These are phyloP conservation scores for Microstroma glucosiphilum DNA, from an alignment of 1,284 basidiomycete species.

Conservation along the genomic window DNA sequence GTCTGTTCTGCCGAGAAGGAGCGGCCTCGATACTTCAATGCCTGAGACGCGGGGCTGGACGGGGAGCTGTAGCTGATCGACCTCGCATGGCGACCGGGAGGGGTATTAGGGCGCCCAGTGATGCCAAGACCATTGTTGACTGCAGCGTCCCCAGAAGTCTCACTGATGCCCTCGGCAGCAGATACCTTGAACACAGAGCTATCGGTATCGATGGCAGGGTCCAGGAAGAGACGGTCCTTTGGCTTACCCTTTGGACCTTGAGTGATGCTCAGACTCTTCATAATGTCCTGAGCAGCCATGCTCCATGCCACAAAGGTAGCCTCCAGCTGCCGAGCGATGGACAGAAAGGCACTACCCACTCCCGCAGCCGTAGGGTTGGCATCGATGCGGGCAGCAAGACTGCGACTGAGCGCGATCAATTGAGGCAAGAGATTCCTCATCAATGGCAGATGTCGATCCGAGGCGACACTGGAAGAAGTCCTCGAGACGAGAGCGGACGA, in stretches of 20 bases:
- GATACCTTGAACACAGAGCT: background rate
- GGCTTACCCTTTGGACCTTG: conserved; percentile 34
- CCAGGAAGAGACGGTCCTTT: conserved; percentile 30
- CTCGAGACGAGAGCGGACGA: conserved; percentile 8
- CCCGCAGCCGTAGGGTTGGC: conserved; percentile 43
- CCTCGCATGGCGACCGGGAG: too few relatives aligned
- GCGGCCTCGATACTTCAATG: too few relatives aligned
- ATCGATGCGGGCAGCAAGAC: conserved; percentile 38
- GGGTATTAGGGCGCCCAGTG: too few relatives aligned
- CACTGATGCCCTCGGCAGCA: too few relatives aligned
- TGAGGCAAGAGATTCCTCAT: conserved; percentile 40
- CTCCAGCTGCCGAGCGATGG: conserved; percentile 33
- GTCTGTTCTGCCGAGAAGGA: too few relatives aligned
- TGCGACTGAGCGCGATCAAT: conserved; percentile 44
- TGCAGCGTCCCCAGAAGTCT: too few relatives aligned
- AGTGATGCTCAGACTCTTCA: conserved; percentile 26
- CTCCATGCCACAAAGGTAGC: conserved; percentile 44
- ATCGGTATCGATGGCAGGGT: conserved; percentile 7
- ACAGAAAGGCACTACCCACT: conserved; percentile 37
- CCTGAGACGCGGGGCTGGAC: too few relatives aligned
- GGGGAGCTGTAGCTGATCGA: too few relatives aligned
- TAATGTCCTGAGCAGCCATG: conserved; percentile 19
- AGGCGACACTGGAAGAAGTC: conserved; percentile 14
- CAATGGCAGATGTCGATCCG: conserved; percentile 22
- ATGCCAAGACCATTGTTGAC: too few relatives aligned